Evolutionary conservation across 78 protist species (phyloP).

Genomic region (Protostelium mycophagum): DNA sequence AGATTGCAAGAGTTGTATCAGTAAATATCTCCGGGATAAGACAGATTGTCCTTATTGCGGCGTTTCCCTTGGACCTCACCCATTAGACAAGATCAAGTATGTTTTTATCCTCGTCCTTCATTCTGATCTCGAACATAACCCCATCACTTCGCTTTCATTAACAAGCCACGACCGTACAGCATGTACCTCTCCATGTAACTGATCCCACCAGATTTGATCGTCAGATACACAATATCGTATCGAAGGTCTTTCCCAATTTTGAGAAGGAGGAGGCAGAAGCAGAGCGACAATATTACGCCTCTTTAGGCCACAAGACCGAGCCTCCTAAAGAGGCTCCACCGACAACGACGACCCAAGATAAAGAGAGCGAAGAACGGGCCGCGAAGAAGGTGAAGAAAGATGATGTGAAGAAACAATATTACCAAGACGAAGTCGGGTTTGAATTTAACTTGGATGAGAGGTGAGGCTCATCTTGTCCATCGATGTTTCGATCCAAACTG

Average conservation of each 20-base stretch:
- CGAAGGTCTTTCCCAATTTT: not conserved
- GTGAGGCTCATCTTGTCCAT: too few relatives aligned
- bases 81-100: not conserved
- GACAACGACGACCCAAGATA: not conserved
- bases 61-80: not conserved
- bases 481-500: too few relatives aligned
- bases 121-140: too few relatives aligned
- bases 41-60: not conserved
- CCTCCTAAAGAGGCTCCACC: not conserved
- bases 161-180: too few relatives aligned
- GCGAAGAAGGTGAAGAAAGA: not conserved
- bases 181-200: too few relatives aligned
- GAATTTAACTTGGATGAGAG: not conserved
- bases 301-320: not conserved
- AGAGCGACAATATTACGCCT: not conserved
- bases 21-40: not conserved
- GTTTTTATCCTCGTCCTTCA: not conserved
- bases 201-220: not conserved
- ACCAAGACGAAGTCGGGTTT: not conserved
- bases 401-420: not conserved
- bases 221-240: not conserved
- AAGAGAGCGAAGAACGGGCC: not conserved
- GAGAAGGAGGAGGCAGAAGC: not conserved
- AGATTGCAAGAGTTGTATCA: not conserved
- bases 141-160: too few relatives aligned